These are phyloP conservation scores for Ustanciosporium gigantosporum DNA, from an alignment of 1,284 basidiomycete species.

Conservation along the genomic window DNA sequence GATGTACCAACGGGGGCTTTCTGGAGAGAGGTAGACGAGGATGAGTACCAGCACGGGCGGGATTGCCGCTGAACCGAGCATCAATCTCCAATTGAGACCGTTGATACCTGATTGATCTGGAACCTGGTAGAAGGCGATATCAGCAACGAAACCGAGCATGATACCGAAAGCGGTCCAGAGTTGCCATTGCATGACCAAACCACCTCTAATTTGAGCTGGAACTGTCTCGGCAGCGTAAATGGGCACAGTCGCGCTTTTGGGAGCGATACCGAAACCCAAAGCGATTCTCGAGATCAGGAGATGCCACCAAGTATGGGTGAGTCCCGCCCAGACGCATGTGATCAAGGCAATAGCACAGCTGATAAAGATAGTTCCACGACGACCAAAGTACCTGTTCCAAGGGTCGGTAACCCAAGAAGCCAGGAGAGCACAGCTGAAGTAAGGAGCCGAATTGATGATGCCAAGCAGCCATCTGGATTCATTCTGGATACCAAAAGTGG, in stretches of 20 bases:
- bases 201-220: conserved; percentile 73
- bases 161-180: conserved; percentile 77
- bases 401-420: conserved; percentile 73
- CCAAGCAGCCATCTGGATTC: conserved; percentile 70
- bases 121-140: conserved; percentile 1
- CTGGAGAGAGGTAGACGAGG: conserved; percentile 47
- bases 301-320: conserved; percentile 73
- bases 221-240: conserved; percentile 62
- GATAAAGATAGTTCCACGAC: conserved; percentile 72
- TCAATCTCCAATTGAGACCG: conserved; percentile 31
- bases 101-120: neutral
- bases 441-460: conserved; percentile 74
- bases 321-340: conserved; percentile 71
- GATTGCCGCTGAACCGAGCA: conserved; percentile 30
- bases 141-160: conserved; percentile 65
- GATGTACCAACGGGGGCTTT: conserved; percentile 54
- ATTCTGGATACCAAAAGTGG: conserved; percentile 68
- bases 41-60: conserved; percentile 16
- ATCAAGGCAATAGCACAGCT: conserved; percentile 69
- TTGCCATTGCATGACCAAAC: conserved; percentile 74
- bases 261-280: conserved; percentile 72
- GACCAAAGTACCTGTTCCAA: conserved; percentile 71
- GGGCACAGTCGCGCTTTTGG: conserved; percentile 67
- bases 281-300: conserved; percentile 71
- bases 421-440: conserved; percentile 62